phyloP scores from a whole-genome alignment of 768 basidiomycete species.

The Tulasnella sp. region DNA sequence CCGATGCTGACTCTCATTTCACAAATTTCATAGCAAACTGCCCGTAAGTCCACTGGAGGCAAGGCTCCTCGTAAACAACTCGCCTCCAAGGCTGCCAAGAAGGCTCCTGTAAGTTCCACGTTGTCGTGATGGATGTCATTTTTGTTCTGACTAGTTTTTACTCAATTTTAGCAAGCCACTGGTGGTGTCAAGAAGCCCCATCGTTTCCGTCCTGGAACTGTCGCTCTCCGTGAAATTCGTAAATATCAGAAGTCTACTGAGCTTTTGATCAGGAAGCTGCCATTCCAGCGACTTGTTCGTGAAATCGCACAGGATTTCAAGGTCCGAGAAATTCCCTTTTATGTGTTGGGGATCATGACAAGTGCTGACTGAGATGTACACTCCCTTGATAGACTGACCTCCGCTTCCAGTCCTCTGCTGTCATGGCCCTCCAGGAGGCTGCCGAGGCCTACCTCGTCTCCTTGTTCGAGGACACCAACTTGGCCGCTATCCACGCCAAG shows the following conservation, averaged over 20 bases:
- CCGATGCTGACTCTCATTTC: too few relatives aligned
- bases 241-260: conserved; percentile 50
- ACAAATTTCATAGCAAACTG: conserved; percentile 16
- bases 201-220: conserved; percentile 35
- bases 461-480: conserved; percentile 35
- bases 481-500: conserved; percentile 37
- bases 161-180: conserved; percentile 9
- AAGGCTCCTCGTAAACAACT: conserved; percentile 29
- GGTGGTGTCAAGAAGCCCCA: conserved; percentile 33
- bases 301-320: conserved; percentile 78
- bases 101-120: conserved; percentile 24
- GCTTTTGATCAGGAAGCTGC: conserved; percentile 47
- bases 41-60: conserved; percentile 20
- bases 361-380: not conserved
- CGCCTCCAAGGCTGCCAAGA: conserved; percentile 37
- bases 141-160: too few relatives aligned
- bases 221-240: conserved; percentile 37
- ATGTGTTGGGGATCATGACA: conserved; percentile 13
- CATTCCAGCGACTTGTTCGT: conserved; percentile 63
- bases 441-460: conserved; percentile 42
- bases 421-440: conserved; percentile 40
- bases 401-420: conserved; percentile 39
- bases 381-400: conserved; percentile 34
- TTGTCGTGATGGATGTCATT: too few relatives aligned
- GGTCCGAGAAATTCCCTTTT: conserved; percentile 19